phyloP scores from a whole-genome alignment of 83 land plant genomes.

The Picea abies region DNA sequence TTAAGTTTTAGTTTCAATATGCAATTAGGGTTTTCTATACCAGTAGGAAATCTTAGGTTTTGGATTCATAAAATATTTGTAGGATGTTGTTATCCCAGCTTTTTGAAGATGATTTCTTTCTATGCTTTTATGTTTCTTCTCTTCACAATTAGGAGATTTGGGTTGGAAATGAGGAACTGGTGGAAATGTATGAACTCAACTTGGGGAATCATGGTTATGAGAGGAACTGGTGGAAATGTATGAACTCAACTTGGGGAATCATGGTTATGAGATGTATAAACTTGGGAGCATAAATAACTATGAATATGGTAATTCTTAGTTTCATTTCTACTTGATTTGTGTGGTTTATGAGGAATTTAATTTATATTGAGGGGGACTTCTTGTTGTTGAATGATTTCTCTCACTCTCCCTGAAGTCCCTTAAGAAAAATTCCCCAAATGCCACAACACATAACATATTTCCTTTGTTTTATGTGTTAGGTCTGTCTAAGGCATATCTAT shows the following conservation, averaged over 20 bases:
- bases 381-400: background rate
- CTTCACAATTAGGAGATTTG: constrained; percentile 64
- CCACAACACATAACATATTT: too few relatives aligned
- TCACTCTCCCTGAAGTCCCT: too few relatives aligned
- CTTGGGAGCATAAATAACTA: constrained; percentile 71
- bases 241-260: too few relatives aligned
- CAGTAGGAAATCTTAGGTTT: background rate
- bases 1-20: background rate
- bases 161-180: constrained; percentile 83
- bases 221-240: too few relatives aligned
- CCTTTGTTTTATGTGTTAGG: too few relatives aligned
- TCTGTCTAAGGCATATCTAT: too few relatives aligned
- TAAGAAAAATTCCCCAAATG: too few relatives aligned
- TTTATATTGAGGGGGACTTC: background rate
- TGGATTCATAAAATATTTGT: background rate
- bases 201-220: too few relatives aligned
- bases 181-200: constrained; percentile 67
- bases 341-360: background rate
- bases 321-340: background rate
- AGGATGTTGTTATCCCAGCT: background rate
- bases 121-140: background rate
- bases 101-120: background rate
- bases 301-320: constrained; percentile 66
- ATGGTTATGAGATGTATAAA: constrained; percentile 62
- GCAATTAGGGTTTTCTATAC: background rate